A percentile compares a stretch with the other conserved stretches of the same genome.
phyloP scores from a whole-genome alignment of 768 basidiomycete species.

The Russula brevipes region DNA sequence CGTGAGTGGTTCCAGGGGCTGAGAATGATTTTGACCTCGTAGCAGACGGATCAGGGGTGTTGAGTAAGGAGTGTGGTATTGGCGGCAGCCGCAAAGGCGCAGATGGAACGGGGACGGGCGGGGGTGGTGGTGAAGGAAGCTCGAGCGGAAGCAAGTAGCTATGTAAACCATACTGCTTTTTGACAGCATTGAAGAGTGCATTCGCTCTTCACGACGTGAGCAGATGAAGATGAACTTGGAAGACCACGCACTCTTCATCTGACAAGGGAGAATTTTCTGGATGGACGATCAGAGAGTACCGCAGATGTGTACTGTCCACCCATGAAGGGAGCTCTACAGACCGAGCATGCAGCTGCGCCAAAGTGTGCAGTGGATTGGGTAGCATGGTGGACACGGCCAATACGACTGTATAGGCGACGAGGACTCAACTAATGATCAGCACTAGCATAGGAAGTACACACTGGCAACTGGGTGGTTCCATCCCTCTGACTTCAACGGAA shows the following conservation, averaged over 20 bases:
- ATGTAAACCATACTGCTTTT: constrained; percentile 80
- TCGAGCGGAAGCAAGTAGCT: constrained; percentile 62
- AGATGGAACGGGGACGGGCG: constrained; percentile 62
- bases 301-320: constrained; percentile 69
- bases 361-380: constrained; percentile 74
- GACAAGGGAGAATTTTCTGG: constrained; percentile 63
- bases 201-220: constrained; percentile 47
- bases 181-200: constrained; percentile 80
- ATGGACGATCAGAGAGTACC: constrained; percentile 75
- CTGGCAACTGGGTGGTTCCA: constrained; percentile 87
- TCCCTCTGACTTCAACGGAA: constrained; percentile 65
- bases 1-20: constrained; percentile 32
- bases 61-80: constrained; percentile 31
- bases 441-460: constrained; percentile 35
- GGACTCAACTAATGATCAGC: neutral
- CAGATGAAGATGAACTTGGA: neutral
- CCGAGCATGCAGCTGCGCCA: constrained; percentile 68
- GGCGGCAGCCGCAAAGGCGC: constrained; percentile 64
- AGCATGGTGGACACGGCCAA: constrained; percentile 78
- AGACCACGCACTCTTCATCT: constrained; percentile 65
- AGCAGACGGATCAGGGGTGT: constrained; percentile 24
- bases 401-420: constrained; percentile 47
- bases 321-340: constrained; percentile 66
- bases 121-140: constrained; percentile 57
- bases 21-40: neutral